Conservation (phyloP, 108 stramenopile genomes). For the Nitzschia sp. region DNA sequence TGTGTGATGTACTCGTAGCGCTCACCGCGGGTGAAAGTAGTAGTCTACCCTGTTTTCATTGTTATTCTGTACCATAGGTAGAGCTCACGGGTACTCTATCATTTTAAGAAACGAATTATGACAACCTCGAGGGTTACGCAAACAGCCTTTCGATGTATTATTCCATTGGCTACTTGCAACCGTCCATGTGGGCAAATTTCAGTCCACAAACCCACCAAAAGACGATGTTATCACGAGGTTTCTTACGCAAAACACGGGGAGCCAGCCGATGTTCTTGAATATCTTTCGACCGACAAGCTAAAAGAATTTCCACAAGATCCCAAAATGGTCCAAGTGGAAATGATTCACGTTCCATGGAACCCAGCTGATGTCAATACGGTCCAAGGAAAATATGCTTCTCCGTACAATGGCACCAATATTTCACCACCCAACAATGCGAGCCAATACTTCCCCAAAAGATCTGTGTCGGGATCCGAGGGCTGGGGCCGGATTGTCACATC, state of each 20-base stretch:
- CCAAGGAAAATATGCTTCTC: slow-evolving; percentile 53
- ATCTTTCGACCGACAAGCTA: background rate
- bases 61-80: too few relatives aligned
- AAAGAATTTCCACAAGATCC: background rate
- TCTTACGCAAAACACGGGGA: slow-evolving; percentile 28
- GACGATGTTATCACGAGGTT: slow-evolving; percentile 38
- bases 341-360: slow-evolving; percentile 51
- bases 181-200: too few relatives aligned
- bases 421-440: slow-evolving; percentile 9
- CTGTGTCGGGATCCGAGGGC: slow-evolving; percentile 51
- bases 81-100: too few relatives aligned
- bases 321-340: slow-evolving; percentile 38
- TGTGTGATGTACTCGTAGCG: too few relatives aligned
- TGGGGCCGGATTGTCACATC: slow-evolving; percentile 32
- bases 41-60: too few relatives aligned
- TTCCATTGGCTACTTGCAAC: too few relatives aligned
- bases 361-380: slow-evolving; percentile 60
- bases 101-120: too few relatives aligned
- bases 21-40: too few relatives aligned
- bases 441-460: slow-evolving; percentile 13
- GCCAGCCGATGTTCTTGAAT: slow-evolving; percentile 23
- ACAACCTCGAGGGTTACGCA: too few relatives aligned
- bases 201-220: too few relatives aligned
- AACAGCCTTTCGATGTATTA: too few relatives aligned
- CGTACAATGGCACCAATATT: slow-evolving; percentile 2